A percentile compares a stretch with the other conserved stretches of the same genome.
Conservation (phyloP, 2,329 filamentous ascomycete genomes). For the Elsinoe perseae region DNA sequence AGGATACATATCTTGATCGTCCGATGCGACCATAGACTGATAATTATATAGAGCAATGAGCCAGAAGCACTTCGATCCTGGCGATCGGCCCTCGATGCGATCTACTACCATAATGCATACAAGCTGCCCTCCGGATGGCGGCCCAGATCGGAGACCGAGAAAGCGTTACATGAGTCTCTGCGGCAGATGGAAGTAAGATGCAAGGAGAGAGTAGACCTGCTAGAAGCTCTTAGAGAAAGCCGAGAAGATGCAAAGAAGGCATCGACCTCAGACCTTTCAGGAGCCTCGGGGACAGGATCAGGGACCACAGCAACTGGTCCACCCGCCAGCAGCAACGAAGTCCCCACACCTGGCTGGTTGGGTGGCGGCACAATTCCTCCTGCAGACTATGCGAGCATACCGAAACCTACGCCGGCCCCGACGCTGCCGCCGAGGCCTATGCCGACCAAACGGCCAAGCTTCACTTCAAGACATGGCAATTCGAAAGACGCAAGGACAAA, state of each 20-base stretch:
- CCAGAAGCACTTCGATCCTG: conserved; percentile 83
- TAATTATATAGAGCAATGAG: conserved; percentile 65
- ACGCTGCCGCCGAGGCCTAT: conserved; percentile 24
- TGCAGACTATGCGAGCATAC: conserved; percentile 71
- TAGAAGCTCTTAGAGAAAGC: conserved; percentile 69
- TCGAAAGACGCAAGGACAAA: conserved; percentile 15
- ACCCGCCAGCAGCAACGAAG: conserved; percentile 4
- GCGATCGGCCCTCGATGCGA: conserved; percentile 79
- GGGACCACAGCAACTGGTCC: not conserved
- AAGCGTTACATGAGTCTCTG: conserved; percentile 71
- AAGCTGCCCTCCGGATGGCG: conserved; percentile 61
- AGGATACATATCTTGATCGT: not conserved
- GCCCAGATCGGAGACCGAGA: conserved; percentile 74
- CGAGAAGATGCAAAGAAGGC: conserved; percentile 46
- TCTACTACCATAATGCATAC: conserved; percentile 77
- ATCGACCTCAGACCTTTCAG: conserved; percentile 21
- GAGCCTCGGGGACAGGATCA: conserved; percentile 15
- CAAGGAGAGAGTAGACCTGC: conserved; percentile 82
- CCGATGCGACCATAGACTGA: not conserved
- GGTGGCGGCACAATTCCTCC: conserved; percentile 76
- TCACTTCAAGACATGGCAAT: conserved; percentile 41
- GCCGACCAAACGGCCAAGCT: conserved; percentile 37
- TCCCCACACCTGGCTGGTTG: conserved; percentile 52
- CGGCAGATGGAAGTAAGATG: conserved; percentile 81
- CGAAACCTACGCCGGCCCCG: conserved; percentile 55